These are phyloP conservation scores for Leucaena leucocephala DNA, from an alignment of 306 rosid species.

Conservation along the genomic window DNA sequence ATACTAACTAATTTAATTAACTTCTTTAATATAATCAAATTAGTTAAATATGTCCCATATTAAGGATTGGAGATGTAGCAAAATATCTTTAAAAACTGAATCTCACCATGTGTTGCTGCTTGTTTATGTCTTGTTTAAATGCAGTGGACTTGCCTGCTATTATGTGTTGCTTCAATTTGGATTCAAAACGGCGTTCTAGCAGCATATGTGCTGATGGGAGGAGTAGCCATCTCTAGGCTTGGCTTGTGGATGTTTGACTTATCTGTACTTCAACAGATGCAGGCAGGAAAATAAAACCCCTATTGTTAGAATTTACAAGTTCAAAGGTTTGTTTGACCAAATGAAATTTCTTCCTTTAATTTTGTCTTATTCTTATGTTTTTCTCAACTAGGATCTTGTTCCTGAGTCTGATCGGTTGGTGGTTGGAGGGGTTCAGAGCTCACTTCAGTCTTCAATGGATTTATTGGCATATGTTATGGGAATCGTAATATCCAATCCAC, in stretches of 20 bases:
- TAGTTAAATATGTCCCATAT: too few relatives aligned
- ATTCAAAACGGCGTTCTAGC: conserved; percentile 47
- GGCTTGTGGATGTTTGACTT: conserved; percentile 95
- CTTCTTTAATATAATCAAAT: too few relatives aligned
- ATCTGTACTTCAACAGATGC: conserved; percentile 90
- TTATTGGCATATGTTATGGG: conserved; percentile 86
- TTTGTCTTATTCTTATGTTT: conserved; percentile 16
- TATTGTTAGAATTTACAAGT: neutral
- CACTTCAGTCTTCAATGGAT: conserved; percentile 82
- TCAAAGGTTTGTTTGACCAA: neutral
- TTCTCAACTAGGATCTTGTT: conserved; percentile 60
- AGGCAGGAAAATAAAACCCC: conserved; percentile 46
- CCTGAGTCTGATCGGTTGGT: conserved; percentile 76
- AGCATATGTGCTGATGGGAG: conserved; percentile 72
- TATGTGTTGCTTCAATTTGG: conserved; percentile 70
- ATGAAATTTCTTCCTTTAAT: neutral
- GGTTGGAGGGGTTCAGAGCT: conserved; percentile 88
- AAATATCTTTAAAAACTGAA: neutral
- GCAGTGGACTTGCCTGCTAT: conserved; percentile 80
- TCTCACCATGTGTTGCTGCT: neutral
- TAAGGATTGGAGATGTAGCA: too few relatives aligned
- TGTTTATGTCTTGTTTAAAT: neutral
- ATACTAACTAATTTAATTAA: too few relatives aligned
- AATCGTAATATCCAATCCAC: conserved; percentile 70
- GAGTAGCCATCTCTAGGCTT: conserved; percentile 84